phyloP scores from a whole-genome alignment of 2,329 filamentous ascomycete genomes.

The Mycocentrospora acerina region DNA sequence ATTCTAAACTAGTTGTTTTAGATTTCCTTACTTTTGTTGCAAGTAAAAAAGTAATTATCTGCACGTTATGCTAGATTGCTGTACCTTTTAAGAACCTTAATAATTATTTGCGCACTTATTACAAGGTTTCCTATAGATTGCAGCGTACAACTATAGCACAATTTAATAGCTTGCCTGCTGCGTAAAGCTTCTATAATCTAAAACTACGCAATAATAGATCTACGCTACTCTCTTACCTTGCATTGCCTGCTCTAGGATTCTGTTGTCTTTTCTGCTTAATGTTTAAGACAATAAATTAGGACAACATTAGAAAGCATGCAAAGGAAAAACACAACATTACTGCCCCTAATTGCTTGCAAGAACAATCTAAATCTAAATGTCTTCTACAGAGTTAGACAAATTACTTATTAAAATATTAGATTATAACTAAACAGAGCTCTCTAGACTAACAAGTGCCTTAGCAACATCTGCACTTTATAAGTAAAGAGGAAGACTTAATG shows the following conservation, averaged over 20 bases:
- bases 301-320: slow-evolving; percentile 2
- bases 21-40: slow-evolving; percentile 10
- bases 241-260: slow-evolving; percentile 4
- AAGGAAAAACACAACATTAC: slow-evolving; percentile 9
- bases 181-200: no score
- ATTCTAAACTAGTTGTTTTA: slow-evolving; percentile 6
- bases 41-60: slow-evolving; percentile 10
- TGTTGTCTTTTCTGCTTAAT: slow-evolving; percentile 6
- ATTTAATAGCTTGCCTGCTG: no score
- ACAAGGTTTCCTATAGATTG: no score
- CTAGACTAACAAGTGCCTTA: slow-evolving; percentile 1
- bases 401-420: slow-evolving; percentile 9
- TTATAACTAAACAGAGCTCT: slow-evolving; percentile 3
- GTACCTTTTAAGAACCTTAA: slow-evolving; percentile 7
- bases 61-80: slow-evolving; percentile 1
- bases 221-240: no score
- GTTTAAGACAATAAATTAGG: slow-evolving; percentile 8
- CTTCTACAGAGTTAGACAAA: slow-evolving; percentile 11
- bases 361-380: slow-evolving; percentile 5
- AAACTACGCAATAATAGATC: no score
- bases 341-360: slow-evolving; percentile 5
- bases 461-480: slow-evolving; percentile 1
- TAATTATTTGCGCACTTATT: slow-evolving; percentile 3
- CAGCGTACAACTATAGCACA: no score
- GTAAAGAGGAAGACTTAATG: slow-evolving; percentile 2